phyloP scores from a whole-genome alignment of 78 protist species.

The Mantamonas sphyraenae region DNA sequence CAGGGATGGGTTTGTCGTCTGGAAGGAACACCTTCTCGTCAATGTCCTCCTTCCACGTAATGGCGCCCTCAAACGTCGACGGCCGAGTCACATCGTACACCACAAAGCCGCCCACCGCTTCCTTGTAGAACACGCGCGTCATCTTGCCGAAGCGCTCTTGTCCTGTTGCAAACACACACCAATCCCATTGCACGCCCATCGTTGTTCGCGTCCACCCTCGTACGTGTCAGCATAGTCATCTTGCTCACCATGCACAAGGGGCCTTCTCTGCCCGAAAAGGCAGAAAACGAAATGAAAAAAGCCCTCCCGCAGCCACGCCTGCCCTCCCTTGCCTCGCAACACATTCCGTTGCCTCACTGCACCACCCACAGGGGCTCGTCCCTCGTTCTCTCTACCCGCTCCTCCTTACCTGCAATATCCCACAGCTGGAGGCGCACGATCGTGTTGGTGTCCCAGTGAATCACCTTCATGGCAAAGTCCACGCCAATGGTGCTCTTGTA shows the following conservation, averaged over 20 bases:
- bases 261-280: neutral
- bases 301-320: too few relatives aligned
- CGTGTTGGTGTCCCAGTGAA: neutral
- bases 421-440: slow-evolving; percentile 16
- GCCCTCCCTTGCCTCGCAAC: too few relatives aligned
- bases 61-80: slow-evolving; percentile 15
- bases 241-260: neutral
- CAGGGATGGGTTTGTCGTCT: slow-evolving; percentile 25
- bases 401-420: slow-evolving; percentile 33
- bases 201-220: too few relatives aligned
- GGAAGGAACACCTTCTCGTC: slow-evolving; percentile 41
- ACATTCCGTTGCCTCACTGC: neutral
- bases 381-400: too few relatives aligned
- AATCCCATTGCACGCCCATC: neutral
- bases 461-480: slow-evolving; percentile 15
- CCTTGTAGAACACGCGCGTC: slow-evolving; percentile 33
- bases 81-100: slow-evolving; percentile 40
- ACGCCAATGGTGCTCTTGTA: slow-evolving; percentile 16
- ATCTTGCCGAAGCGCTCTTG: slow-evolving; percentile 7
- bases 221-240: too few relatives aligned
- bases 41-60: slow-evolving; percentile 40
- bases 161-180: neutral
- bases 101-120: slow-evolving; percentile 47
- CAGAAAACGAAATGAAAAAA: too few relatives aligned
- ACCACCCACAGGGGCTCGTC: too few relatives aligned